Base-by-base conservation (phyloP, 1,139 yeast genomes). In the Saccharomycopsis crataegensis region DNA sequence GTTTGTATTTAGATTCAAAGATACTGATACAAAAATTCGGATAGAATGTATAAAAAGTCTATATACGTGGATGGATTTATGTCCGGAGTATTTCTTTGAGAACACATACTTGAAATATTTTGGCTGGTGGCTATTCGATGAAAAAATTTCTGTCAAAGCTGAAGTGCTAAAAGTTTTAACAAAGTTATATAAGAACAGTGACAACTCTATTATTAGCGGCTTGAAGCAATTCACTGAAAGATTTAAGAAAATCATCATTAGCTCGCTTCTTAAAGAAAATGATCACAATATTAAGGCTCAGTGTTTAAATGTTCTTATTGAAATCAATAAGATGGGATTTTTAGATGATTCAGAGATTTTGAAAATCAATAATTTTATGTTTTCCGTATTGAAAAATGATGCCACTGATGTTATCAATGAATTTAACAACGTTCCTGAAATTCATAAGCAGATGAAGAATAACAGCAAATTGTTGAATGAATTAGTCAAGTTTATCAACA, bases 41-140 rank as follows among this genome's bases (percentile, higher is more conserved):
- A 75, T 77, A 28, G 89, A 83, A 55, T 86, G 96, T 57, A 71
- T 88, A 59, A 64, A 67, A 14, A 75, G 77, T 45, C 70, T 90
- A 49, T 80, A 89, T 22, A 72, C 69, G 33, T 85, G 95, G 86
- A 85, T 88, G 72, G 72, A 76, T n/a, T 65, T 70, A 7, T 78
- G 77, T 58, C 96, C 96, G 0, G 89, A 83, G 55, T 70, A 75
- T 54, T 90, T 86, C 62, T 75, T 86, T 61, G 86, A 82, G 57
- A 82, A 85, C 2, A 71, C 81, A 0, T 86, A 81, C 63, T 73
- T 90, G 57, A 77, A 91, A 58, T 87, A 86, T 64, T 78, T 85
- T 64, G 96, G 96, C 2, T 86, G 95, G 94, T 73, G 88, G 28
- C 70, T 90, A 48, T 82, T 93, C 8, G 98, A 91, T 63, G 75